A percentile compares a stretch with the other conserved stretches of the same genome.
phyloP scores from a whole-genome alignment of 1,284 basidiomycete species.

The Albatrellus sp. region DNA sequence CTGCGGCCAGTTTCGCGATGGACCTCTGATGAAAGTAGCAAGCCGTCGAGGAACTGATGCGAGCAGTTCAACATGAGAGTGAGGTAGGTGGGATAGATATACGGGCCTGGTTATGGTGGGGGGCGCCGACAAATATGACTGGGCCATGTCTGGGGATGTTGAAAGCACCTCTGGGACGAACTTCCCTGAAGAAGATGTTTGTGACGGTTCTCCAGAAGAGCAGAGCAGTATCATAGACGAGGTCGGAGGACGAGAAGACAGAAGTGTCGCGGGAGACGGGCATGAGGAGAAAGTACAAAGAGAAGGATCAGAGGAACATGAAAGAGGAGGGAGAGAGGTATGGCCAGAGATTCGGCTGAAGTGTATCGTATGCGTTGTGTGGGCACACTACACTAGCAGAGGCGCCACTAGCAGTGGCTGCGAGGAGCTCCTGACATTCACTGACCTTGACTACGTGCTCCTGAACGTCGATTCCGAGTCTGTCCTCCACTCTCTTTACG shows the following conservation, averaged over 20 bases:
- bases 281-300: conserved; percentile 10
- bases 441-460: too few relatives aligned
- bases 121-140: conserved; percentile 93
- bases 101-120: conserved; percentile 85
- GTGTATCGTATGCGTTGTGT: too few relatives aligned
- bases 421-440: too few relatives aligned
- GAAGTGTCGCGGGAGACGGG: conserved; percentile 8
- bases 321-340: background rate
- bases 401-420: too few relatives aligned
- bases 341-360: background rate
- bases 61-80: background rate
- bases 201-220: conserved; percentile 77
- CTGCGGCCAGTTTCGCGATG: conserved; percentile 74
- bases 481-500: too few relatives aligned
- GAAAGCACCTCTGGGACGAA: conserved; percentile 89
- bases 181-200: conserved; percentile 96
- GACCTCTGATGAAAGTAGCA: conserved; percentile 83
- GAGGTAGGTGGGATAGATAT: conserved; percentile 5
- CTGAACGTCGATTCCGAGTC: too few relatives aligned
- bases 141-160: conserved; percentile 90
- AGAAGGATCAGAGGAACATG: background rate
- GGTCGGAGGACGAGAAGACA: conserved; percentile 11
- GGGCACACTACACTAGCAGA: too few relatives aligned
- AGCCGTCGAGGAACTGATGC: conserved; percentile 84
- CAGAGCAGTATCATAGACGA: conserved; percentile 53